These are phyloP conservation scores for Candolleomyces aberdarensis DNA, from an alignment of 768 basidiomycete genomes.

Conservation along the genomic window DNA sequence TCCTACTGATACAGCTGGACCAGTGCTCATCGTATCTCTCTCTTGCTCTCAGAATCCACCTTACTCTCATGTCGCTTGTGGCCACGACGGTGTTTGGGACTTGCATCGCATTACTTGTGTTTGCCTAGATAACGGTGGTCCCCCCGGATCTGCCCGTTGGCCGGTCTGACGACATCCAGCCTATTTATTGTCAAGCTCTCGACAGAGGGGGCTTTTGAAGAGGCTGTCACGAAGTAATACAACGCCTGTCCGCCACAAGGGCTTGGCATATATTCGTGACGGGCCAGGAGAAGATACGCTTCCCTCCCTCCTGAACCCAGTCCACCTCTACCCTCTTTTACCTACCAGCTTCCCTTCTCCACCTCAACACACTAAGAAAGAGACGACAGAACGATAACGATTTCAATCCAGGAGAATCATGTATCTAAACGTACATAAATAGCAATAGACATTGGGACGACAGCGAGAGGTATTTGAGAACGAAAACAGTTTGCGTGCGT, in stretches of 20 bases:
- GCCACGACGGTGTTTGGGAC: conserved; percentile 47
- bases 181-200: too few relatives aligned
- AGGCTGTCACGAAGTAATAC: too few relatives aligned
- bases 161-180: too few relatives aligned
- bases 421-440: conserved; percentile 4
- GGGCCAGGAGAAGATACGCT: too few relatives aligned
- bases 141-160: too few relatives aligned
- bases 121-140: conserved; percentile 15
- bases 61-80: conserved; percentile 49
- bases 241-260: too few relatives aligned
- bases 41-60: conserved; percentile 39
- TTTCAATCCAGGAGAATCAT: neutral
- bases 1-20: neutral
- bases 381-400: neutral
- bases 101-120: conserved; percentile 46
- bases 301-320: too few relatives aligned
- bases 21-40: conserved; percentile 5
- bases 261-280: too few relatives aligned
- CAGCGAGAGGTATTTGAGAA: neutral
- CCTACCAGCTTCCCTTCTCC: too few relatives aligned
- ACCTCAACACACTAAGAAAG: too few relatives aligned
- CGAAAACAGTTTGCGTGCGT: neutral
- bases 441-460: neutral
- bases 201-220: too few relatives aligned
- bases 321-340: too few relatives aligned